Base-by-base conservation (phyloP, 345 rosid genomes). In the Tarenaya hassleriana region DNA sequence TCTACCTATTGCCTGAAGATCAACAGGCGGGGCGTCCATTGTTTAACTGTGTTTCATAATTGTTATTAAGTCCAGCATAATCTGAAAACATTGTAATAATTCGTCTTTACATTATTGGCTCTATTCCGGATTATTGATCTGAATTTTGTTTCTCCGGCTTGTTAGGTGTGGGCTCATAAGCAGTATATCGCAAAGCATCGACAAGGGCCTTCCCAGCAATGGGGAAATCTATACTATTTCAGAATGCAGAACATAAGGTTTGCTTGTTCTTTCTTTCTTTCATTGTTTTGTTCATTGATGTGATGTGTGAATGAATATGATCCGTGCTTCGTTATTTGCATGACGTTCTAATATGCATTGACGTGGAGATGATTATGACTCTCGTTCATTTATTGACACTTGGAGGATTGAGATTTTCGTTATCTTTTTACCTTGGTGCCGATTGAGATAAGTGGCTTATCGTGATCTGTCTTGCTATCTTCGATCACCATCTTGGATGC, bases 141-240 rank as follows among this genome's bases (percentile, higher is more conserved):
- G 39, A 39, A 60, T 34, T 39, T 10, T 47, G 7, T 54, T 49
- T 21, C 48, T 55, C 45, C 51, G 55, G 51, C 20, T 70, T 82
- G 24, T 47, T 63, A 92, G 98, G 97, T 83, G 60, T 88, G 91
- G 98, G 98, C 98, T 43, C 97, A 85, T 71, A 92, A 88, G 63
- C 98, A 81, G 61, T 92, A 83, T 45, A 67, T 77, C 3, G 85
- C 83, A 9, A 92, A 88, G 50, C 98, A 92, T 72, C 97, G 78
- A 47, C 98, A 88, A 50, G 88, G 91, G 46, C 87, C 70, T 59
- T 76, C 97, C 35, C 95, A 88, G 68, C 94, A 92, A 47, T 92
- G 95, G 94, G 97, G 94, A 41, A 92, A 92, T 70, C 88, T 85
- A 76, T 79, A 81, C 70, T 92, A 92, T 66, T 92, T 88, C 57